phyloP scores from a whole-genome alignment of 2,329 filamentous ascomycete species.

The Xylariaceae sp. region DNA sequence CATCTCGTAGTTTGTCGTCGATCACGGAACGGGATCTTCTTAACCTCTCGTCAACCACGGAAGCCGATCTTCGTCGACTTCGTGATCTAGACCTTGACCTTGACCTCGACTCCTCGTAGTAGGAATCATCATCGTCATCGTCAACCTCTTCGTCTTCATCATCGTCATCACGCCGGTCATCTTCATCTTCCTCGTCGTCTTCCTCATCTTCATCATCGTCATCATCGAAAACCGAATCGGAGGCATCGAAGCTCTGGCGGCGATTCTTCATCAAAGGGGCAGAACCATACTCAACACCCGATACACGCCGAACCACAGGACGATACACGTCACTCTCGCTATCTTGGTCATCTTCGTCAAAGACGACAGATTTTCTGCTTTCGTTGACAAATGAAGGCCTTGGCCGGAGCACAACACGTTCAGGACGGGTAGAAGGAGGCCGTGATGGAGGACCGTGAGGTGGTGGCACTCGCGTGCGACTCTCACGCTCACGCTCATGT shows the following conservation, averaged over 20 bases:
- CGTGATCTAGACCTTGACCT: conserved; percentile 31
- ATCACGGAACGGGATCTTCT: conserved; percentile 36
- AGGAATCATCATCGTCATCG: conserved; percentile 13
- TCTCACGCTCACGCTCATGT: conserved; percentile 40
- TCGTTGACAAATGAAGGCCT: conserved; percentile 20
- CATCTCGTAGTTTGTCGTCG: conserved; percentile 41
- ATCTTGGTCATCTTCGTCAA: conserved; percentile 26
- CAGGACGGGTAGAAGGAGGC: conserved; percentile 33
- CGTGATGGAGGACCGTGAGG: conserved; percentile 43
- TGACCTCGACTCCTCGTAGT: conserved; percentile 25
- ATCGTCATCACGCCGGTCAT: neutral
- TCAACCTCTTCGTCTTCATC: conserved; percentile 12
- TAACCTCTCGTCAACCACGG: conserved; percentile 42
- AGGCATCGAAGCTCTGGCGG: conserved; percentile 22
- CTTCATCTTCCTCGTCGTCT: neutral
- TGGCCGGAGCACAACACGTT: conserved; percentile 29
- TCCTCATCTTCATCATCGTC: conserved; percentile 18
- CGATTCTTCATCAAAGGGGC: conserved; percentile 25
- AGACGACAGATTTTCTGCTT: conserved; percentile 29
- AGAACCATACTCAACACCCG: conserved; percentile 28
- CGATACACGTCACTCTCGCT: conserved; percentile 22
- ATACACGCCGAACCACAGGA: conserved; percentile 20
- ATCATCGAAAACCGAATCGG: conserved; percentile 16
- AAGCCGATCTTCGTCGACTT: conserved; percentile 29
- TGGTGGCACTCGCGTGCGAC: conserved; percentile 46